Evolutionary conservation across 148 eudicot genomes (phyloP).

Genomic region (Diospyros kaki): DNA sequence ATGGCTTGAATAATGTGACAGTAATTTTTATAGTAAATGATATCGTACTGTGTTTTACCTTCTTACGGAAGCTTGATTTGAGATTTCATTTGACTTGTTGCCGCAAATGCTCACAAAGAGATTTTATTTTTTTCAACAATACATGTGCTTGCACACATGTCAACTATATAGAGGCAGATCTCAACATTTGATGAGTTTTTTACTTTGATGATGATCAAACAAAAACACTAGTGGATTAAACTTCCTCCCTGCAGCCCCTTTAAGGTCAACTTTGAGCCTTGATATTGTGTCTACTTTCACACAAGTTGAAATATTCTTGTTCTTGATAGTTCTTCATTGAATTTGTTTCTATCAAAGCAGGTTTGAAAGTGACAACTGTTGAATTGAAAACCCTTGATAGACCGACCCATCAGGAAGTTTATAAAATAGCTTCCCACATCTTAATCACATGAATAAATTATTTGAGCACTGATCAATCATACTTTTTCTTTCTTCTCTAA

Average conservation of each 20-base stretch:
- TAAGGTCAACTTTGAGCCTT: not conserved
- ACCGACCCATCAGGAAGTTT: slow-evolving; percentile 9
- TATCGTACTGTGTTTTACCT: too few relatives aligned
- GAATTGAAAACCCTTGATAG: slow-evolving; percentile 1
- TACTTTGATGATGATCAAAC: not conserved
- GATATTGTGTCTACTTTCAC: not conserved
- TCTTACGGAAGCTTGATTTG: not conserved
- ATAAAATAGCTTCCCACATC: not conserved
- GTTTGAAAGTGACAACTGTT: not conserved
- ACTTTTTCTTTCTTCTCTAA: too few relatives aligned
- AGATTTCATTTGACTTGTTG: not conserved
- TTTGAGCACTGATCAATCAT: not conserved
- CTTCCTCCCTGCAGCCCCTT: not conserved
- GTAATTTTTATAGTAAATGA: too few relatives aligned
- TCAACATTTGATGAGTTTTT: too few relatives aligned
- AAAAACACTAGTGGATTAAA: not conserved
- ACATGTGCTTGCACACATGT: not conserved
- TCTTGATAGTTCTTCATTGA: not conserved
- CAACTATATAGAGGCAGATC: too few relatives aligned
- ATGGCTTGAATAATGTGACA: too few relatives aligned
- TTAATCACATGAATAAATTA: not conserved
- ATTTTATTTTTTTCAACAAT: not conserved
- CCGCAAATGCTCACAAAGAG: too few relatives aligned
- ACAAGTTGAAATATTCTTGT: not conserved
- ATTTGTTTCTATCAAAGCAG: slow-evolving; percentile 22